A percentile compares a stretch with the other conserved stretches of the same genome.
Evolutionary conservation across 176 grass and related monocot species (phyloP).

Genomic region (Carex parvula): DNA sequence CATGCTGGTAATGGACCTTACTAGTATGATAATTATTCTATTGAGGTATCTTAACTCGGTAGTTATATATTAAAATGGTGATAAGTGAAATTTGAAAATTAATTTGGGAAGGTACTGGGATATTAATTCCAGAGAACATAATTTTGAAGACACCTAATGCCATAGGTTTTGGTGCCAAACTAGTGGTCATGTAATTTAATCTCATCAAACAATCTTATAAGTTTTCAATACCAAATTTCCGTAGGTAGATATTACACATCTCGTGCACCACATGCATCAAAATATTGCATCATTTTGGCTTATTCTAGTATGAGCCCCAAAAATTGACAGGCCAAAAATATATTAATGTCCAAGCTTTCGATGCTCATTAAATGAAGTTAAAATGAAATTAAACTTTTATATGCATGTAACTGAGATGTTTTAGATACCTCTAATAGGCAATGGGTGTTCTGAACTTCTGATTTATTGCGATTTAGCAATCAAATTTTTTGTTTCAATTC

Average conservation of each 20-base stretch:
- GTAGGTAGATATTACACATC: too few species aligned
- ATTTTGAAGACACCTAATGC: not conserved
- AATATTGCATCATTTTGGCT: not conserved
- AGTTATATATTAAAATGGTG: not conserved
- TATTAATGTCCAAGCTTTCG: not conserved
- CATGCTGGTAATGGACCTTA: not conserved
- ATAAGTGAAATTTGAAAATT: not conserved
- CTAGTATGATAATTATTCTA: not conserved
- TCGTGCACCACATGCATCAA: not conserved
- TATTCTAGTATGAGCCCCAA: not conserved
- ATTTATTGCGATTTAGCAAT: conserved; percentile 5
- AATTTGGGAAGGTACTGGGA: not conserved
- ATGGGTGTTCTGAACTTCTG: conserved; percentile 10
- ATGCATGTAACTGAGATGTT: not conserved
- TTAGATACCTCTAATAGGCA: not conserved
- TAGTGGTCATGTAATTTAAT: not conserved
- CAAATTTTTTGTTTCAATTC: not conserved
- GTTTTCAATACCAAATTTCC: not conserved
- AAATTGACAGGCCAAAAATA: not conserved
- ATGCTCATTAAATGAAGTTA: not conserved
- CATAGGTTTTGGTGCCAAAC: not conserved
- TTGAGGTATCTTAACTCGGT: not conserved
- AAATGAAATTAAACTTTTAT: not conserved
- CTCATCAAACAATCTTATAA: not conserved
- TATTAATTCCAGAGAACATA: not conserved